Evolutionary conservation across 2,329 filamentous ascomycete genomes (phyloP).

Genomic region (Apiospora arundinis): DNA sequence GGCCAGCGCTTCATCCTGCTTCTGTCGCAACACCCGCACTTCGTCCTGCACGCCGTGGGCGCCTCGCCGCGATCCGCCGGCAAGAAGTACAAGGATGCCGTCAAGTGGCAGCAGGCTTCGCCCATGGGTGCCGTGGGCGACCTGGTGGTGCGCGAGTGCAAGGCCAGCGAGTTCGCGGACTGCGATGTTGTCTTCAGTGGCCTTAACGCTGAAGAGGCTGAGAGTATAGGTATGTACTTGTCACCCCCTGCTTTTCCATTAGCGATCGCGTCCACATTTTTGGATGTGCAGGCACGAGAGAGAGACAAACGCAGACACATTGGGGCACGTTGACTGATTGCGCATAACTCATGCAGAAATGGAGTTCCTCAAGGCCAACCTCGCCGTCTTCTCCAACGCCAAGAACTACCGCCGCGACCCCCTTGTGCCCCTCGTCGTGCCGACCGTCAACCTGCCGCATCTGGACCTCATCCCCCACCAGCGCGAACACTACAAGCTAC

Average conservation of each 20-base stretch:
- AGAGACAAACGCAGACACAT: slow-evolving; percentile 6
- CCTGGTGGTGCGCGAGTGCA: slow-evolving; percentile 86
- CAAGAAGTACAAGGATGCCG: slow-evolving; percentile 94
- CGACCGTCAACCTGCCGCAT: slow-evolving; percentile 90
- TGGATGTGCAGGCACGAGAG: background rate
- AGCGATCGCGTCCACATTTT: background rate
- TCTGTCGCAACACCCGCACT: slow-evolving; percentile 84
- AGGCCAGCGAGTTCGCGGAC: slow-evolving; percentile 79
- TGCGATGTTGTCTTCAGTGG: slow-evolving; percentile 95
- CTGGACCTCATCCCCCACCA: slow-evolving; percentile 91
- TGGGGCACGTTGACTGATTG: slow-evolving; percentile 23
- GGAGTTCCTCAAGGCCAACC: slow-evolving; percentile 86
- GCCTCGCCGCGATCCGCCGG: slow-evolving; percentile 88
- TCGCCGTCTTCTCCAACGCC: slow-evolving; percentile 95
- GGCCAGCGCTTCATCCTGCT: slow-evolving; percentile 95
- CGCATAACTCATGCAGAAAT: slow-evolving; percentile 65
- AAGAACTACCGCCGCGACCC: slow-evolving; percentile 96
- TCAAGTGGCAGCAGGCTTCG: slow-evolving; percentile 89
- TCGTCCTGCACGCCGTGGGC: slow-evolving; percentile 86
- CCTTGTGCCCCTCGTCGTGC: slow-evolving; percentile 89
- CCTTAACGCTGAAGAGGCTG: slow-evolving; percentile 89
- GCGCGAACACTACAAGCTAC: slow-evolving; percentile 71
- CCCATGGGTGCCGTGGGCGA: slow-evolving; percentile 83
- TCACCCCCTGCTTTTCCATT: background rate
- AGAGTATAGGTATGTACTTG: slow-evolving; percentile 75